A percentile compares a stretch with the other conserved stretches of the same genome.
phyloP scores from a whole-genome alignment of 345 rosid species.

The Rhizophora apiculata region DNA sequence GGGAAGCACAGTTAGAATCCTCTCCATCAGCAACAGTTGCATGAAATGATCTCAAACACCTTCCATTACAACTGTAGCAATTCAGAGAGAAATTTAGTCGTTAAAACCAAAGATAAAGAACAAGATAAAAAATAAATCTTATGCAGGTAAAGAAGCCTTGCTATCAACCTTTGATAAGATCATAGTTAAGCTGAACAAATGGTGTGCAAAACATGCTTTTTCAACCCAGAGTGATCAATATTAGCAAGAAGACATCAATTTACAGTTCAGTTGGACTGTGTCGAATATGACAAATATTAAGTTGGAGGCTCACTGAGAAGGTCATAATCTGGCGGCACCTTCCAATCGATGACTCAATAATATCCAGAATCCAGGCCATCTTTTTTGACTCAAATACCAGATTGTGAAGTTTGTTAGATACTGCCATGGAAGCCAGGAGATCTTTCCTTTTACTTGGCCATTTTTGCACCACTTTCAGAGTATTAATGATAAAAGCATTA shows the following conservation, averaged over 20 bases:
- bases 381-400: too few species aligned
- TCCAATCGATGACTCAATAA: too few species aligned
- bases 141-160: background rate
- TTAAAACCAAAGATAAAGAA: background rate
- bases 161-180: background rate
- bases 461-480: too few species aligned
- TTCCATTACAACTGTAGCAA: slow-evolving; percentile 85
- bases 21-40: slow-evolving; percentile 54
- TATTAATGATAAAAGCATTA: too few species aligned
- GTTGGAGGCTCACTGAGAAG: too few species aligned
- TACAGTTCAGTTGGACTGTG: background rate
- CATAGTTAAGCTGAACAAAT: background rate
- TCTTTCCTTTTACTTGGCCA: too few species aligned
- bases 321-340: too few species aligned
- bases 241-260: background rate
- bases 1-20: slow-evolving; percentile 59
- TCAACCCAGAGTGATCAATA: background rate
- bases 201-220: too few species aligned
- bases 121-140: background rate
- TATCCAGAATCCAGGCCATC: too few species aligned
- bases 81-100: slow-evolving; percentile 45
- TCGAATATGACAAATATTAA: too few species aligned
- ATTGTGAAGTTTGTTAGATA: too few species aligned
- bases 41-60: slow-evolving; percentile 89
- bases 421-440: too few species aligned